Percentiles rank a stretch among this genome's conserved stretches.
These are phyloP conservation scores for Pythium phragmiticola DNA, from an alignment of 352 stramenopile species.

Conservation along the genomic window DNA sequence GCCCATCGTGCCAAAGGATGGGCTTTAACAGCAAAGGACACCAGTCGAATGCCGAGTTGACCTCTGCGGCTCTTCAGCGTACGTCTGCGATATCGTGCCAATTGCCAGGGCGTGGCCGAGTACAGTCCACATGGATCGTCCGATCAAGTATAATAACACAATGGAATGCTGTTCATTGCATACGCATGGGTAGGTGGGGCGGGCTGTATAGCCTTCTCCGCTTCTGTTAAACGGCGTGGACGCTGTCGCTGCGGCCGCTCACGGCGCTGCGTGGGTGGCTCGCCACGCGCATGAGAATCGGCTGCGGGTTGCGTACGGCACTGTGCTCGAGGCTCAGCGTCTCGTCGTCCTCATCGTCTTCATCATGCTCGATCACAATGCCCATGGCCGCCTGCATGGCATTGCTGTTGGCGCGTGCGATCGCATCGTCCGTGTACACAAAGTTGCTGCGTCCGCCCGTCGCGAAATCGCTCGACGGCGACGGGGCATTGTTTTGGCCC, in stretches of 20 bases:
- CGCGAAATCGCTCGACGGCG: neutral
- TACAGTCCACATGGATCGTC: too few relatives aligned
- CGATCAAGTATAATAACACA: neutral
- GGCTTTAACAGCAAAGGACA: too few relatives aligned
- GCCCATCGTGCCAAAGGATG: too few relatives aligned
- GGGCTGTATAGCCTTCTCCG: neutral
- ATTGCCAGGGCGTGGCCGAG: too few relatives aligned
- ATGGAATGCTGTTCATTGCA: neutral
- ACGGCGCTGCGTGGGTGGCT: slow-evolving; percentile 16
- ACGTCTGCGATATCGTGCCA: too few relatives aligned
- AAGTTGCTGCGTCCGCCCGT: slow-evolving; percentile 28
- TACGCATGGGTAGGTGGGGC: neutral
- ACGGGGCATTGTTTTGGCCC: neutral
- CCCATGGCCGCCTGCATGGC: slow-evolving; percentile 4
- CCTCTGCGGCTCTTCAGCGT: too few relatives aligned
- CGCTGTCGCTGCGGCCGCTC: slow-evolving; percentile 15
- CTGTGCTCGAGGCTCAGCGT: slow-evolving; percentile 18
- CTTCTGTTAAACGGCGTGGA: slow-evolving; percentile 2
- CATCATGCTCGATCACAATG: neutral
- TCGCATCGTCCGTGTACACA: slow-evolving; percentile 4
- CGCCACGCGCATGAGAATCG: slow-evolving; percentile 21
- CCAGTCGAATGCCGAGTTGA: too few relatives aligned
- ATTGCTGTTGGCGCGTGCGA: neutral
- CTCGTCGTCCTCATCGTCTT: slow-evolving; percentile 25
- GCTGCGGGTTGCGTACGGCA: slow-evolving; percentile 18